A percentile compares a stretch with the other conserved stretches of the same genome.
Evolutionary conservation across 1,139 yeast species (phyloP).

Genomic region (Sugiyamaella neomexicana): DNA sequence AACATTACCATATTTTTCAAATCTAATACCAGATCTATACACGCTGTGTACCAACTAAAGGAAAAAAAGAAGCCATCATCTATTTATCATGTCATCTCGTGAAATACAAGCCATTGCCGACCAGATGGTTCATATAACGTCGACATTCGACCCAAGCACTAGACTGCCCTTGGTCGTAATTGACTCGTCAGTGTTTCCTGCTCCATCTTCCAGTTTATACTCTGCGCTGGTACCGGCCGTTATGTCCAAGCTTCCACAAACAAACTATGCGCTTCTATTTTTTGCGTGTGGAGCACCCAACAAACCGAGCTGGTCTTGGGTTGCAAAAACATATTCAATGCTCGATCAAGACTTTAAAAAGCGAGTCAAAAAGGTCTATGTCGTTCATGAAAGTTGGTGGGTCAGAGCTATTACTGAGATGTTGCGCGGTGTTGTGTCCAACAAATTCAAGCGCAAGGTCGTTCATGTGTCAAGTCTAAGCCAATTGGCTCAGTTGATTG

Average conservation of each 20-base stretch:
- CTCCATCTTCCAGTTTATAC: slow-evolving; percentile 42
- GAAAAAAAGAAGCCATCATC: too few species aligned
- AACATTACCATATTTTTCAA: too few species aligned
- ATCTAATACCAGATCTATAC: too few species aligned
- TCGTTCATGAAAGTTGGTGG: slow-evolving; percentile 93
- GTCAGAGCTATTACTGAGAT: slow-evolving; percentile 77
- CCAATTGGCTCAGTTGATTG: slow-evolving; percentile 63
- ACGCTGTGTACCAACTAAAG: too few species aligned
- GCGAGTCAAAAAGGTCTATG: slow-evolving; percentile 60
- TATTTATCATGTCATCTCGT: slow-evolving; percentile 1
- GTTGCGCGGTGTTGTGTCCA: slow-evolving; percentile 58
- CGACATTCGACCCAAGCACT: slow-evolving; percentile 59
- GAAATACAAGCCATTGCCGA: slow-evolving; percentile 28
- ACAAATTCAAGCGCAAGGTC: slow-evolving; percentile 47
- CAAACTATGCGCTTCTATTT: slow-evolving; percentile 64
- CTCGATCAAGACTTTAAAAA: slow-evolving; percentile 61
- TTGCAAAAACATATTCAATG: slow-evolving; percentile 68
- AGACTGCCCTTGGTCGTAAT: slow-evolving; percentile 67
- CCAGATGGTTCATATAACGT: slow-evolving; percentile 59
- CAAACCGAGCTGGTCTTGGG: slow-evolving; percentile 67
- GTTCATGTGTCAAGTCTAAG: slow-evolving; percentile 58
- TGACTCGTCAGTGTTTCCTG: slow-evolving; percentile 73
- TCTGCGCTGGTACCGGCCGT: slow-evolving; percentile 32
- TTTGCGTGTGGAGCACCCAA: slow-evolving; percentile 74
- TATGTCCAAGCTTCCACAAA: slow-evolving; percentile 49